Evolutionary conservation across 495 filamentous ascomycete genomes (phyloP).

Genomic region (Trichoderma reesei): DNA sequence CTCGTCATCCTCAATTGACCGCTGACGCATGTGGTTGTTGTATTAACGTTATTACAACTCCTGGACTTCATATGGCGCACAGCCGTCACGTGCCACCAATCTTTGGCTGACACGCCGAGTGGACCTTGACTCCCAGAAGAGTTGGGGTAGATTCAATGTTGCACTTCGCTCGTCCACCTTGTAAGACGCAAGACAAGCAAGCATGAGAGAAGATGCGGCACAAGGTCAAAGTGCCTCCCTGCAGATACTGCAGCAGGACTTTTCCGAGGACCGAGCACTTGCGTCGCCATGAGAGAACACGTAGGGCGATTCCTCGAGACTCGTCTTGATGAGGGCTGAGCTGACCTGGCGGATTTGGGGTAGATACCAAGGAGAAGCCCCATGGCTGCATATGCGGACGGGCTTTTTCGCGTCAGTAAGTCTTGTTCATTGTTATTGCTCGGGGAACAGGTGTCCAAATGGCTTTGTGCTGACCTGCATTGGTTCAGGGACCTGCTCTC

Average conservation of each 20-base stretch:
- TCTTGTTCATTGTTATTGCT: not conserved
- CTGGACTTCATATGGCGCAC: not conserved
- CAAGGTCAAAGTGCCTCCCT: constrained; percentile 2
- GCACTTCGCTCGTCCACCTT: not conserved
- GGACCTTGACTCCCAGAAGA: not conserved
- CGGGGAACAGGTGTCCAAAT: too few relatives aligned
- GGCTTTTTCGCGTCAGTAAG: not conserved
- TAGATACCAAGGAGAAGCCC: constrained; percentile 4
- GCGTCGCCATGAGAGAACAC: constrained; percentile 11
- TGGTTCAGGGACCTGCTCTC: not conserved
- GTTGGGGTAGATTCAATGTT: not conserved
- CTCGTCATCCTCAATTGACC: too few relatives aligned
- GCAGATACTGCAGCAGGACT: not conserved
- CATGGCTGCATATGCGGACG: constrained; percentile 1
- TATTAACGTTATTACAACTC: too few relatives aligned
- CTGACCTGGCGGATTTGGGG: not conserved
- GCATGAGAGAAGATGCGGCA: not conserved
- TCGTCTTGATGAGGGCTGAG: not conserved
- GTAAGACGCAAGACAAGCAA: not conserved
- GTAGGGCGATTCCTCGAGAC: not conserved
- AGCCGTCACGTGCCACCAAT: too few relatives aligned
- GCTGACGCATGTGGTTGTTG: too few relatives aligned
- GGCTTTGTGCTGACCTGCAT: not conserved
- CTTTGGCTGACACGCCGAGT: not conserved
- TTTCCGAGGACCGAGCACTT: constrained; percentile 4